phyloP scores from a whole-genome alignment of 345 rosid genomes.

The Noccaea caerulescens region DNA sequence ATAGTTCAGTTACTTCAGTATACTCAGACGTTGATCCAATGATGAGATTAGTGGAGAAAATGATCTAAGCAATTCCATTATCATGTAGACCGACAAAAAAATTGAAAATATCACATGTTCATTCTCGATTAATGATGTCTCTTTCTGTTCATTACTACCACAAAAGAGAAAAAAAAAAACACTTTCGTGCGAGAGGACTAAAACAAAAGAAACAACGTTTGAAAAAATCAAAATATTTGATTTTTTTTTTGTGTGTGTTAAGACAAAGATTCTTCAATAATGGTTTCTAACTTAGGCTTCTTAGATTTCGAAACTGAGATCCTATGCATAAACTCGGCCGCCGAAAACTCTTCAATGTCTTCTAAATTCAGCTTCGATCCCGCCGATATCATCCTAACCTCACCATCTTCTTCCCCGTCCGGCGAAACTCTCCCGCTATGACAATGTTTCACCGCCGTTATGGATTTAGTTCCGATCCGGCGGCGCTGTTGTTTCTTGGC shows the following conservation, averaged over 20 bases:
- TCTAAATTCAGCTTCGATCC: slow-evolving; percentile 57
- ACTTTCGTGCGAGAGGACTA: slow-evolving; percentile 19
- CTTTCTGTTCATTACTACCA: slow-evolving; percentile 41
- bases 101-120: slow-evolving; percentile 23
- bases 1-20: too few species aligned
- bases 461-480: slow-evolving; percentile 35
- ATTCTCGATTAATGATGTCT: slow-evolving; percentile 31
- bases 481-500: slow-evolving; percentile 52
- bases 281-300: slow-evolving; percentile 83
- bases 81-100: not conserved
- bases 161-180: slow-evolving; percentile 36
- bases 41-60: too few species aligned
- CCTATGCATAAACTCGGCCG: slow-evolving; percentile 59
- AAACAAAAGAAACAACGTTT: not conserved
- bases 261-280: slow-evolving; percentile 59
- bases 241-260: slow-evolving; percentile 8
- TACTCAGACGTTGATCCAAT: too few species aligned
- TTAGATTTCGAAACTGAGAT: slow-evolving; percentile 70
- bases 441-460: slow-evolving; percentile 21
- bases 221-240: slow-evolving; percentile 6
- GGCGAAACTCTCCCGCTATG: slow-evolving; percentile 34
- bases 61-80: too few species aligned
- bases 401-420: slow-evolving; percentile 31
- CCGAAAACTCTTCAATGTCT: slow-evolving; percentile 63
- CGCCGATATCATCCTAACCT: slow-evolving; percentile 10